phyloP scores from a whole-genome alignment of 768 basidiomycete genomes.

The Dioszegia aurantiaca region DNA sequence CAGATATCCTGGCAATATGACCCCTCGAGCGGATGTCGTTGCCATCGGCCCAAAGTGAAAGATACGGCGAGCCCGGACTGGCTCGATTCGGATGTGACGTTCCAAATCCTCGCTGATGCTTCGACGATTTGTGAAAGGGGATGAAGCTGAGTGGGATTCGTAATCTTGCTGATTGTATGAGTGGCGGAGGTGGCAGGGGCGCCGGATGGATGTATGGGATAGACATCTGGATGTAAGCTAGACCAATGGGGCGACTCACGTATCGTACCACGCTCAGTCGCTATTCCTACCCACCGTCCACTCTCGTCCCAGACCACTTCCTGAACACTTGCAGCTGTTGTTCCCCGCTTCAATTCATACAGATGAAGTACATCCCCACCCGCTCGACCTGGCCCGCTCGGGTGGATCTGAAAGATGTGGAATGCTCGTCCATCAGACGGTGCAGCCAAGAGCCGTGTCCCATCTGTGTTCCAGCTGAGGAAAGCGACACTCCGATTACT shows the following conservation, averaged over 20 bases:
- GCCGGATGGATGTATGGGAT: constrained; percentile 73
- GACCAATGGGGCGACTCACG: constrained; percentile 41
- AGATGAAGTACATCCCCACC: constrained; percentile 56
- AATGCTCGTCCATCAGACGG: constrained; percentile 32
- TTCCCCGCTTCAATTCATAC: constrained; percentile 69
- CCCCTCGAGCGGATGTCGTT: constrained; percentile 13
- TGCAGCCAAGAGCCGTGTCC: constrained; percentile 36
- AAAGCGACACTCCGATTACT: constrained; percentile 10
- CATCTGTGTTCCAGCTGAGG: constrained; percentile 34
- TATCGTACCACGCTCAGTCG: constrained; percentile 56
- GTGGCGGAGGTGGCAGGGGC: constrained; percentile 57
- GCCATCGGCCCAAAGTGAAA: constrained; percentile 16
- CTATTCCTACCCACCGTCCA: constrained; percentile 68
- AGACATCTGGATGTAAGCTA: constrained; percentile 60
- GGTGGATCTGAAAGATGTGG: constrained; percentile 40
- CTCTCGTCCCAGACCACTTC: constrained; percentile 60
- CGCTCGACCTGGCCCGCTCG: constrained; percentile 13
- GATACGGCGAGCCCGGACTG: constrained; percentile 33
- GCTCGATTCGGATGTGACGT: neutral
- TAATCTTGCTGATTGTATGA: constrained; percentile 49
- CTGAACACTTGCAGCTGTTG: constrained; percentile 66
- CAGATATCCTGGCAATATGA: constrained; percentile 26
- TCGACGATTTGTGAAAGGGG: constrained; percentile 59
- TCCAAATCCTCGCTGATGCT: constrained; percentile 60
- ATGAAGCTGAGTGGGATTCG: constrained; percentile 60